These are phyloP conservation scores for Picochlorum sp. DNA, from an alignment of 139 green algal species.

Conservation along the genomic window DNA sequence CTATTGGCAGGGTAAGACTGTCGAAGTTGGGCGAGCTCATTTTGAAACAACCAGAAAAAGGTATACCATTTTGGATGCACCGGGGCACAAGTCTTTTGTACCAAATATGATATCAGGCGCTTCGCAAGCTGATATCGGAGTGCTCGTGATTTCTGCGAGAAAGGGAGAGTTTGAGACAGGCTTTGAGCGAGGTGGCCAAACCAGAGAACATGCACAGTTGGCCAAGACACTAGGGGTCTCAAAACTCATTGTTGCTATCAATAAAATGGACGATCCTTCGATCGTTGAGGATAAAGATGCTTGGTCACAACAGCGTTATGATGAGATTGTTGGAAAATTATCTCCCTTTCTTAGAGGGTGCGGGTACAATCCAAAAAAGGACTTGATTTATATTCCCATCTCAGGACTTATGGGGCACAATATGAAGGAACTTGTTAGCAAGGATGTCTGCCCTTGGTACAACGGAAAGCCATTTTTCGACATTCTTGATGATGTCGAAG, in stretches of 20 bases:
- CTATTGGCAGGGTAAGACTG: constrained; percentile 79
- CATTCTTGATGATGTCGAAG: constrained; percentile 75
- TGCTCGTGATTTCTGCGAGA: constrained; percentile 83
- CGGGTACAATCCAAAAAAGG: constrained; percentile 88
- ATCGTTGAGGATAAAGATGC: constrained; percentile 39
- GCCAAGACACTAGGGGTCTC: constrained; percentile 89
- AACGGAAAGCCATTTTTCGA: constrained; percentile 85
- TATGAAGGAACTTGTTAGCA: constrained; percentile 56
- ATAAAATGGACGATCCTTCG: constrained; percentile 88
- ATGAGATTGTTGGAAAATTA: constrained; percentile 83
- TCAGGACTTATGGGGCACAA: constrained; percentile 85
- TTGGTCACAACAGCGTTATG: constrained; percentile 71
- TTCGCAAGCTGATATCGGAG: constrained; percentile 75
- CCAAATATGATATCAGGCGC: constrained; percentile 95
- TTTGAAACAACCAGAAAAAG: constrained; percentile 82
- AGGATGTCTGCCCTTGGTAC: constrained; percentile 51
- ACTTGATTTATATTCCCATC: constrained; percentile 88
- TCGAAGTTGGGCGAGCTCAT: constrained; percentile 86
- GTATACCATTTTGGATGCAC: constrained; percentile 94
- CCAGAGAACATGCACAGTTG: constrained; percentile 89
- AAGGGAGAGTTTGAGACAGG: constrained; percentile 89
- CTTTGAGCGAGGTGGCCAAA: constrained; percentile 90
- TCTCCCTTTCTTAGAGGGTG: constrained; percentile 79
- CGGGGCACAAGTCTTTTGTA: constrained; percentile 97
- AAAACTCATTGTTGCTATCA: constrained; percentile 84